Evolutionary conservation across 768 basidiomycete species (phyloP).

Genomic region (Mycena polygramma): DNA sequence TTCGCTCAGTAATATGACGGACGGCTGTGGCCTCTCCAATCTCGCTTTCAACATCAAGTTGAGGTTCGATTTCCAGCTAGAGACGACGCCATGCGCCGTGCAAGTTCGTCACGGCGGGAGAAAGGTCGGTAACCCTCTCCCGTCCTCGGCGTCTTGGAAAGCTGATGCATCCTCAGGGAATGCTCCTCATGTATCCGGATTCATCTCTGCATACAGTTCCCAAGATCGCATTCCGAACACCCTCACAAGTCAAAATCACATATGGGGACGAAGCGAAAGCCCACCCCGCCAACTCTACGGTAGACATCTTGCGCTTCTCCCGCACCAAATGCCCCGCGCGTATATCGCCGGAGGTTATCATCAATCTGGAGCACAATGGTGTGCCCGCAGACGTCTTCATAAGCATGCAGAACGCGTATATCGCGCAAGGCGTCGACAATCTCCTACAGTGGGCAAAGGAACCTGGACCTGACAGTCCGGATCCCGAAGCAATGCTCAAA

Average conservation of each 20-base stretch:
- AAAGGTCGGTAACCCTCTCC: slow-evolving; percentile 56
- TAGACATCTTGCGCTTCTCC: slow-evolving; percentile 58
- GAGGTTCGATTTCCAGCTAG: slow-evolving; percentile 50
- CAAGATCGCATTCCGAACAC: slow-evolving; percentile 33
- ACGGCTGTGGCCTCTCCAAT: slow-evolving; percentile 66
- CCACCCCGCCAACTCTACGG: slow-evolving; percentile 48
- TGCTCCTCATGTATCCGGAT: slow-evolving; percentile 30
- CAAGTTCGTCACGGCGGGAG: slow-evolving; percentile 63
- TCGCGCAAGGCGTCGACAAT: slow-evolving; percentile 42
- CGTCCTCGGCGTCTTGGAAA: neutral
- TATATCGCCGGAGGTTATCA: slow-evolving; percentile 58
- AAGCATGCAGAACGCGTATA: slow-evolving; percentile 39
- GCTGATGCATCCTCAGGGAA: slow-evolving; percentile 31
- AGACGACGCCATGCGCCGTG: slow-evolving; percentile 59
- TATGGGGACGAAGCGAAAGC: slow-evolving; percentile 38
- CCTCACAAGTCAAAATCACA: slow-evolving; percentile 51
- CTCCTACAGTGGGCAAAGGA: slow-evolving; percentile 46
- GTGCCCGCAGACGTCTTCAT: slow-evolving; percentile 50
- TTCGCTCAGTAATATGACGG: slow-evolving; percentile 63
- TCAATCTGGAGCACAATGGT: slow-evolving; percentile 61
- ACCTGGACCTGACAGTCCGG: slow-evolving; percentile 38
- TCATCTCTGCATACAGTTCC: slow-evolving; percentile 2
- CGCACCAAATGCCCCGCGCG: slow-evolving; percentile 50
- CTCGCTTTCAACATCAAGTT: slow-evolving; percentile 51
- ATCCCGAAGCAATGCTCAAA: slow-evolving; percentile 25